Base-by-base conservation (phyloP, 225 moss, liverwort and hornwort genomes). In the Rhytidiadelphus loreus region DNA sequence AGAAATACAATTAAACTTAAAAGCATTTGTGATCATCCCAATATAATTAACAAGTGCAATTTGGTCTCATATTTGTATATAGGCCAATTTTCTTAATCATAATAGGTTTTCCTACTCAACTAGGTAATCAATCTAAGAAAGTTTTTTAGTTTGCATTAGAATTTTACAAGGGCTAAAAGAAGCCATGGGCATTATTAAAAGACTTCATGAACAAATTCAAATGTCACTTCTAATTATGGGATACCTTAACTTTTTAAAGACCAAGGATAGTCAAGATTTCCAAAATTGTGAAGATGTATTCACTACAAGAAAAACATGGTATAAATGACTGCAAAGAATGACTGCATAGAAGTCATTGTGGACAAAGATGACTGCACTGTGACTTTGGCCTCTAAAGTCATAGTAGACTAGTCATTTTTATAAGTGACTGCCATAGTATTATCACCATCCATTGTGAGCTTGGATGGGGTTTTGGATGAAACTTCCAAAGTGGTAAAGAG, bases 51-150 rank as follows among this genome's bases (percentile, higher is more conserved):
- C 0, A 70, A 41, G 26, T 70, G 41, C 14, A 41, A 41, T 41
- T 70, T 8, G 6, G 5, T 41, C 70, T 41, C 3, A 11, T 73
- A 73, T 17, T 72, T 72, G 17, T 44, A 44, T 2, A 72, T 29
- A 44, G 72, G 10, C 3, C 7, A 44, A 29, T 44, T 72, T 72
- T 44, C 6, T 24, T 41, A 39, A 44, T 72, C 10, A 72, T 28
- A 0, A 8, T 10, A 17, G 16, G 3, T 72, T 72, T 16, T 44
- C 10, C 10, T 44, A 11, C 0, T 10, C 17, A 29, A 44, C 4
- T 41, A 41, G 8, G 14, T 25, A 41, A 41, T 24, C 14, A 41
- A 70, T 70, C 1, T 39, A 25, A 39, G 2, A 39, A 39, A 24
- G 4, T 2, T 16, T 72, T 72, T 17, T 3, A 72, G 1, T 17